Percentiles rank a stretch among this genome's conserved stretches.
Conservation (phyloP, 148 eudicot genomes). For the Cornus controversa region DNA sequence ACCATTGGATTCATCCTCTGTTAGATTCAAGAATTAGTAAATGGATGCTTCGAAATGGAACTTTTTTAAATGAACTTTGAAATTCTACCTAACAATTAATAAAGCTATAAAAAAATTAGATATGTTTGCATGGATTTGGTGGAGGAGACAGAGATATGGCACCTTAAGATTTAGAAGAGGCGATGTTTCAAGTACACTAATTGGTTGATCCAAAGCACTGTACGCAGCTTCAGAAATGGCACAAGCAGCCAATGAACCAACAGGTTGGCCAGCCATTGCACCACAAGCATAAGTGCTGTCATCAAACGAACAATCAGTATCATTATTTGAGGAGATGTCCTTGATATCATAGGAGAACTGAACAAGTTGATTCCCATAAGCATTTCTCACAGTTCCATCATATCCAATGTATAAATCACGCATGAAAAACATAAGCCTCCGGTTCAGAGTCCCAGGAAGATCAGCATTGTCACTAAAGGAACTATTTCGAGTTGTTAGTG, state of each 20-base stretch:
- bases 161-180: constrained; percentile 89
- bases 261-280: constrained; percentile 65
- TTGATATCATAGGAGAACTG: constrained; percentile 56
- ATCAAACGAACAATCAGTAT: constrained; percentile 12
- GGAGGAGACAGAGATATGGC: constrained; percentile 19
- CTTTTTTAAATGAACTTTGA: not conserved
- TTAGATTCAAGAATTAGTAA: not conserved
- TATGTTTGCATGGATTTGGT: not conserved
- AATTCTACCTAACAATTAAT: not conserved
- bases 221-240: constrained; percentile 94
- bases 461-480: constrained; percentile 93
- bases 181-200: constrained; percentile 81
- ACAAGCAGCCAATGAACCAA: constrained; percentile 90
- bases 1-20: not conserved
- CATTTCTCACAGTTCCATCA: constrained; percentile 90
- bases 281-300: constrained; percentile 22
- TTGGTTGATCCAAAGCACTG: constrained; percentile 90
- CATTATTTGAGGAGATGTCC: constrained; percentile 16
- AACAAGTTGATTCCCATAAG: constrained; percentile 74
- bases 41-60: not conserved
- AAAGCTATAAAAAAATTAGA: not conserved
- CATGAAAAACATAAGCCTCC: constrained; percentile 77
- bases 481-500: constrained; percentile 69
- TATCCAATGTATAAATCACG: constrained; percentile 70
- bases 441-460: constrained; percentile 76